Evolutionary conservation across 177 flowering plant genomes (phyloP), one percentile per base, ranked within the genome.

Genomic region (Vitis hybrid): DNA sequence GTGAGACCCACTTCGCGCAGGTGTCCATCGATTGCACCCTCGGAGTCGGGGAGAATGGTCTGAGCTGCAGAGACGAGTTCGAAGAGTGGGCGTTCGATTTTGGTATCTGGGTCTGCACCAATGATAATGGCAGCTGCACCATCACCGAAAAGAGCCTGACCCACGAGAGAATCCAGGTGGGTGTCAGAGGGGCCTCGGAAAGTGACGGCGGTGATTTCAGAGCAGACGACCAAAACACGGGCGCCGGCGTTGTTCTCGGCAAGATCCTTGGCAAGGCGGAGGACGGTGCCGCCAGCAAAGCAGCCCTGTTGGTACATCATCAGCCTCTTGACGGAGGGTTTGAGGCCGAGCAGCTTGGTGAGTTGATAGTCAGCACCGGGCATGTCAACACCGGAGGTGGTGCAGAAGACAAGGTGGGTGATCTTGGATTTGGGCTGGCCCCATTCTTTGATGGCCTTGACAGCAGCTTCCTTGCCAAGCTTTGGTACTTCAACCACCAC

Each of bases 11-110:
- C 74, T 61, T 77, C 77, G 7, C 75, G 68, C 49, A 78, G 26
- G 60, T 78, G 80, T 17, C 78, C 80, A 6, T 74, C 75, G 15
- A 78, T 74, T 39, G 75, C 70, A 0, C 76, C 76, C 15, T 76
- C 73, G 6, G 76, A 68, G 62, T 73, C 79, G 1, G 79, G 79
- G 14, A 78, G 63, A 57, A 74, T 66, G 0, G 78, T 78, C 70
- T 78, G 80, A 2, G 78, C 74, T 1, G 75, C 70, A 1, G 75
- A 78, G 1, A 74, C 78, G 1, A 78, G 34, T 51, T 78, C 72
- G 65, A 67, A 78, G 14, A 70, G 64, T 0, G 80, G 80, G 2
- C 74, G 68, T 14, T 78, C 80, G n/a, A 67, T 19, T 10, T 50
- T 6, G 17, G 63, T 63, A 26, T 70, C 72, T 1, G 78, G 80